A percentile compares a stretch with the other conserved stretches of the same genome.
These are phyloP conservation scores for Pleurotus salmoneostramineus DNA, from an alignment of 768 basidiomycete genomes.

Conservation along the genomic window DNA sequence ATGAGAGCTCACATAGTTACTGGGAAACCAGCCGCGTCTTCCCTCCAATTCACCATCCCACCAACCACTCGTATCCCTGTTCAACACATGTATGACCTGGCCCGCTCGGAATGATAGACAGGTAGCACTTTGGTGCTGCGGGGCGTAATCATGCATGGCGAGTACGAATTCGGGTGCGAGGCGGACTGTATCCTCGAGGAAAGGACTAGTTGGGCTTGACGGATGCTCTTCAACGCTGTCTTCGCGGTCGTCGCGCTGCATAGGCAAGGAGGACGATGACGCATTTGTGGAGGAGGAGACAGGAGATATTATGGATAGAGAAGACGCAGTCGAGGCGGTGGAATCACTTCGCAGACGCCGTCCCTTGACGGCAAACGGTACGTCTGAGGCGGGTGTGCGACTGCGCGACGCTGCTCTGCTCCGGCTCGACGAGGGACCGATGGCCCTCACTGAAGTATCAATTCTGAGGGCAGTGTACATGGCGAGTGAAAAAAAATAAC, in stretches of 20 bases:
- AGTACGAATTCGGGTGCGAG: constrained; percentile 69
- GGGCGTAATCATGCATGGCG: constrained; percentile 89
- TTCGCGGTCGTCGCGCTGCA: constrained; percentile 25
- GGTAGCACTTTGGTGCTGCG: constrained; percentile 66
- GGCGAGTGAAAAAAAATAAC: constrained; percentile 4
- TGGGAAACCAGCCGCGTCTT: constrained; percentile 95
- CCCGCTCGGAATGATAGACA: constrained; percentile 89
- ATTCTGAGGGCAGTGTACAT: constrained; percentile 50
- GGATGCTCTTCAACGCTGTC: constrained; percentile 11
- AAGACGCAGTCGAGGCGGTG: constrained; percentile 53
- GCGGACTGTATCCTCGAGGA: constrained; percentile 46
- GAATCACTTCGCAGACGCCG: constrained; percentile 47
- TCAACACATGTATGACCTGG: constrained; percentile 88
- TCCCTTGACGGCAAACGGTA: not conserved
- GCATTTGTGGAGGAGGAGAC: constrained; percentile 51
- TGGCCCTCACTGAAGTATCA: constrained; percentile 38
- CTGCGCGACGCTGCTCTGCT: constrained; percentile 26
- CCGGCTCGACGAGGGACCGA: constrained; percentile 19
- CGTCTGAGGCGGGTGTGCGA: constrained; percentile 10
- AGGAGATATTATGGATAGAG: constrained; percentile 53
- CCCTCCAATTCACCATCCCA: constrained; percentile 97
- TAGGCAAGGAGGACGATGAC: constrained; percentile 44
- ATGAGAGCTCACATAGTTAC: constrained; percentile 85
- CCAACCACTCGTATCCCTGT: constrained; percentile 88
- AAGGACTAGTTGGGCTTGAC: constrained; percentile 36